Conservation (phyloP, 805 yeast genomes). For the Starmerella ratchasimensis region DNA sequence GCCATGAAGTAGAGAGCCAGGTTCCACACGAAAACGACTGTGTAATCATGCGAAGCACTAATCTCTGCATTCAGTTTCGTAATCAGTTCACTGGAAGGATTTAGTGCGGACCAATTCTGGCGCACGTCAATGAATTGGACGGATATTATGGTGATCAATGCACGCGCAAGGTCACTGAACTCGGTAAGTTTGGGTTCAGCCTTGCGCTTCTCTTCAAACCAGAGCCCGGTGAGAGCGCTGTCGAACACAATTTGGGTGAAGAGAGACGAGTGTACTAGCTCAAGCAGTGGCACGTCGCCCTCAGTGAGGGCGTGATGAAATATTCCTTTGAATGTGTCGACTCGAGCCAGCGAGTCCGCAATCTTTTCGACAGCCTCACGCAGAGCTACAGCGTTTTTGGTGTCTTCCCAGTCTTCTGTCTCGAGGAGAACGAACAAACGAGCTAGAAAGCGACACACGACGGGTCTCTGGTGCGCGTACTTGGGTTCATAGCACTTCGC, state of each 20-base stretch:
- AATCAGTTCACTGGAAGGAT: slow-evolving; percentile 15
- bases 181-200: slow-evolving; percentile 1
- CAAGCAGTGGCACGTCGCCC: slow-evolving; percentile 10
- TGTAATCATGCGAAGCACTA: not conserved
- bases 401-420: not conserved
- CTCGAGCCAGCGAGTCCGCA: slow-evolving; percentile 10
- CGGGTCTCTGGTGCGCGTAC: slow-evolving; percentile 7
- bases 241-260: slow-evolving; percentile 19
- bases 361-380: slow-evolving; percentile 7
- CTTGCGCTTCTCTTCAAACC: slow-evolving; percentile 12
- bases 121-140: slow-evolving; percentile 23
- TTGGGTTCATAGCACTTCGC: slow-evolving; percentile 8
- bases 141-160: slow-evolving; percentile 14
- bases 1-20: slow-evolving; percentile 21
- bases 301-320: slow-evolving; percentile 9
- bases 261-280: slow-evolving; percentile 17
- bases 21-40: slow-evolving; percentile 23
- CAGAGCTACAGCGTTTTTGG: not conserved
- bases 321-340: slow-evolving; percentile 14
- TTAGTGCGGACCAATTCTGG: slow-evolving; percentile 18
- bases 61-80: slow-evolving; percentile 13
- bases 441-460: slow-evolving; percentile 7
- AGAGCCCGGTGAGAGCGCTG: slow-evolving; percentile 14
- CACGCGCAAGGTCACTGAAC: slow-evolving; percentile 2
- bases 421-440: slow-evolving; percentile 14